Evolutionary conservation across 2,329 filamentous ascomycete species (phyloP), one percentile per base, ranked within the genome.

Genomic region (Cladophialophora psammophila): DNA sequence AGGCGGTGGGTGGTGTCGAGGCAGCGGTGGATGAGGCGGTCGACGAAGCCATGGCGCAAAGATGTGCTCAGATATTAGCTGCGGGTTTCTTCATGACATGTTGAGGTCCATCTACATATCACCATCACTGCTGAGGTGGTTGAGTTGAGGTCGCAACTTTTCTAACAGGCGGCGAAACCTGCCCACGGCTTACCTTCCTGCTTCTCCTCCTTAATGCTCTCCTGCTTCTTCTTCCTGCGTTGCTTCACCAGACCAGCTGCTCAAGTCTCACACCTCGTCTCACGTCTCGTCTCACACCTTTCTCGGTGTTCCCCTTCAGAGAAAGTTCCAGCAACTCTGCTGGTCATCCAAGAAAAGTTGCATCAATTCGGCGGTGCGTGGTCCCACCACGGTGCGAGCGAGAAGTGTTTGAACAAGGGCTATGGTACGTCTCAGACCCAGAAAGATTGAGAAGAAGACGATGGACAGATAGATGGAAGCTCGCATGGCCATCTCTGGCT

Each of bases 1-100:
- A 83, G 10, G 76, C 74, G 8, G 70, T 48, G 1, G 75, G 75
- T 32, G 63, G 38, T 20, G 26, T 26, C 18, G 60, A 26, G 4
- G 35, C 9, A 9, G 20, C n/a, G 31, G 58, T 36, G 32, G 56
- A 20, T 15, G 40, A 32, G 38, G 13, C 20, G 38, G 13, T 48
- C 10, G 42, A 48, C n/a, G 45, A 1, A 26, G 18, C 1, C 45
- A 50, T 50, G 18, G 15, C 26, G 18, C 8, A 20, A 26, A 10
- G 20, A 2, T 26, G 15, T 5, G 15, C 45, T 50, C 42, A 45
- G 45, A 7, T 15, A 18, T 6, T 45, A 26, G 6, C 26, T 26
- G 7, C 3, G 7, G 2, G 42, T 50, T 26, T 38, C 36, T 50
- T 26, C 18, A 10, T 20, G 45, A 10, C 12, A 26, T 50, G 12